These are phyloP conservation scores for Platanthera zijinensis DNA, from an alignment of 106 monocot species.

Conservation along the genomic window DNA sequence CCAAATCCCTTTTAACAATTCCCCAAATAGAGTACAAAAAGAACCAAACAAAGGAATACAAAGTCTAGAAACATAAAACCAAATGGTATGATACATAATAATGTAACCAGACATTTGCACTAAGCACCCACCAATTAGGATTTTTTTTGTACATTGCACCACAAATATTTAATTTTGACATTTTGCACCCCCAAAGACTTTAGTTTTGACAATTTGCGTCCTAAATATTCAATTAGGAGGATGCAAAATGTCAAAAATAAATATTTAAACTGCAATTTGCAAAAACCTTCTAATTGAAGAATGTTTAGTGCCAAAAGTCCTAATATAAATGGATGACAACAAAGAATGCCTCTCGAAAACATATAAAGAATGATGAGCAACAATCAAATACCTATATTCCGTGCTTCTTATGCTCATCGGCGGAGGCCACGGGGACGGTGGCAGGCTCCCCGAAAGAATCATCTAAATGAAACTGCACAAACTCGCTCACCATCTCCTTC, in stretches of 20 bases:
- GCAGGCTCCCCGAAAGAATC: constrained; percentile 39
- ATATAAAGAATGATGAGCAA: not conserved
- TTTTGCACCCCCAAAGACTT: too few relatives aligned
- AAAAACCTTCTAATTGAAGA: too few relatives aligned
- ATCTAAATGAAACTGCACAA: constrained; percentile 43
- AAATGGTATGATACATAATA: not conserved
- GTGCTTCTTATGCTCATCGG: constrained; percentile 22
- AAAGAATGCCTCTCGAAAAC: not conserved
- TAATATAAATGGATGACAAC: not conserved
- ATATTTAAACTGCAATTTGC: too few relatives aligned
- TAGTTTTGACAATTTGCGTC: too few relatives aligned
- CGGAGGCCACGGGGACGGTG: constrained; percentile 21
- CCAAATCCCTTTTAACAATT: not conserved
- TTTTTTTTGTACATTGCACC: too few relatives aligned
- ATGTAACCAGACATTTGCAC: not conserved
- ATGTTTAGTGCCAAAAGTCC: too few relatives aligned
- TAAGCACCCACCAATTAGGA: too few relatives aligned
- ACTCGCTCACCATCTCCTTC: constrained; percentile 40
- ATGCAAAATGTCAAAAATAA: too few relatives aligned
- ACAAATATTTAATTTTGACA: too few relatives aligned
- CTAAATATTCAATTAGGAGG: too few relatives aligned
- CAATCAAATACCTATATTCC: constrained; percentile 10
- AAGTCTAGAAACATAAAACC: not conserved
- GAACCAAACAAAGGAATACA: not conserved
- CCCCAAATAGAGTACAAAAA: not conserved